Evolutionary conservation across 1,284 basidiomycete genomes (phyloP), one percentile per base, ranked within the genome.

Genomic region (Agroathelia rolfsii): DNA sequence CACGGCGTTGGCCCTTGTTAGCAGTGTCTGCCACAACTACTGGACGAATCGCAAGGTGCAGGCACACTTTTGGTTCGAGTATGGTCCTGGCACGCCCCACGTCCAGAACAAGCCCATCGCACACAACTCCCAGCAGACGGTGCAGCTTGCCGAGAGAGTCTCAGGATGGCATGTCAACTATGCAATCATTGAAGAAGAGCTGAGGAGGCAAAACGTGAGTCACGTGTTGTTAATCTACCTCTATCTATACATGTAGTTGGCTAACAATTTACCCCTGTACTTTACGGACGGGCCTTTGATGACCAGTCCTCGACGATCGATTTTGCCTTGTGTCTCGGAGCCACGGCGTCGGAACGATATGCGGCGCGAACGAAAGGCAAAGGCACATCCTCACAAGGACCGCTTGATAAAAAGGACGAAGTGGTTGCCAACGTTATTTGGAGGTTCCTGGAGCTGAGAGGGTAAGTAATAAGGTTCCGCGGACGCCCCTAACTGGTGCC

Each of bases 361-460:
- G 89, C 89, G 0, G 58, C 63, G 28, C 75, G 87, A 30, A 93
- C 90, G 44, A 75, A 76, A 60, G 62, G 65, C 37, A 75, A 72
- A 58, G 50, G 54, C 34, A 63, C 46, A 34, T 46, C 56, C 15
- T 51, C 59, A 24, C 42, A 48, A 19, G 56, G 60, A 24, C 67
- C 72, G 8, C 67, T 99, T 21, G 94, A 97, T 42, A 96, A 95
- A 62, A 98, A 98, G 62, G 94, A 99, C 51, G 95, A 99, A 56
- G 71, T 95, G 1, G 94, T 99, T 2, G 94, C 93, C 6, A 99
- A 99, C 54, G 88, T 93, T 19, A 85, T 98, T 41, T 97, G 93
- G 93, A 76, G 94, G 28, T 95, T 98, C 72, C 71, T 99, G 37
- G 94, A 97, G 56, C 63, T 98, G 35, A 70, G 94, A 58, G 90